Evolutionary conservation across 2,329 filamentous ascomycete genomes (phyloP), one percentile per base, ranked within the genome.

Genomic region (Aspergillus persii): DNA sequence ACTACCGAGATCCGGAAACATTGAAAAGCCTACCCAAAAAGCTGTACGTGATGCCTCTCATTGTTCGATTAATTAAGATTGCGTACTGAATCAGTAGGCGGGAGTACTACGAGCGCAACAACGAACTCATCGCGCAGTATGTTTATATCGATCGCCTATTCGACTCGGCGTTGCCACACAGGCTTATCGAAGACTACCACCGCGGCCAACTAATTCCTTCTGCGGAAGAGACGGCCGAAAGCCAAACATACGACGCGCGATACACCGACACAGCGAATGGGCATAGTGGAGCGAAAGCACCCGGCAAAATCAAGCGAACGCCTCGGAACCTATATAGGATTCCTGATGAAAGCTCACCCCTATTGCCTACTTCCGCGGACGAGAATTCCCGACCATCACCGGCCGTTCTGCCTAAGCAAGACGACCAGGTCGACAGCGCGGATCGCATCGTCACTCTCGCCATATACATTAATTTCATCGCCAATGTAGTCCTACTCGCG

Each of bases 111-210:
- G 89, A 96, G 79, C 86, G 91, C 48, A 94, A 88, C 71, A 98
- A 98, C 77, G 87, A 88, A 66, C 81, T 97, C 48, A 87, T 98
- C 60, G 90, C 95, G 74, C 90, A 96, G 73, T 98, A 97, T 74
- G 82, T 96, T 63, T 97, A 96, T 74, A 96, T 97, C 68, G 94
- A 97, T 76, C 86, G 89, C 54, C 81, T 98, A 58, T 83, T 98
- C 61, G 92, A 96, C 76, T 96, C 92, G 8, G 93, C 91, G 31
- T 85, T 96, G n/a, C 93, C 93, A 2, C 93, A 96, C 71, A 89
- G 94, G 68, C 81, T 98, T 49, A 87, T 98, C 59, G 93, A 96
- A 71, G 93, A 97, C 75, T 97, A 96, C 75, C 88, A 66, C 8
- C 61, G 60, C 26, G 46, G 54, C 26, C 54, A 52, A 7, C 48